Percentiles rank a stretch among this genome's conserved stretches.
phyloP scores from a whole-genome alignment of 2,329 filamentous ascomycete genomes.

The Rutstroemia sp. region DNA sequence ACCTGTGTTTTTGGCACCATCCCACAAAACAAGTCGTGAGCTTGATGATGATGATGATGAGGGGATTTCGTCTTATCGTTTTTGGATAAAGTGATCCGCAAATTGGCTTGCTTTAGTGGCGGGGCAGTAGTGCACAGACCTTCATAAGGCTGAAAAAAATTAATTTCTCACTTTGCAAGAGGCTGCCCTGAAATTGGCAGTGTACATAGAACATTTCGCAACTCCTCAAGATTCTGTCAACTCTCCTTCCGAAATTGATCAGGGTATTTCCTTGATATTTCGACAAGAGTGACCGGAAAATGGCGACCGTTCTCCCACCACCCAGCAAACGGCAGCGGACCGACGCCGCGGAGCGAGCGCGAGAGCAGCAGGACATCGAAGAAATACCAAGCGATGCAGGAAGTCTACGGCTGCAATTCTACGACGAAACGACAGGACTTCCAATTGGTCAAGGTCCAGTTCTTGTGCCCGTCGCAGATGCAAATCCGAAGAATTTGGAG shows the following conservation, averaged over 20 bases:
- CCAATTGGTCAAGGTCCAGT: slow-evolving; percentile 54
- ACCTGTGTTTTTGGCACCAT: too few relatives aligned
- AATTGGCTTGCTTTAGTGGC: background rate
- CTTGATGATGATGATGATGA: background rate
- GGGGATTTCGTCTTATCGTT: background rate
- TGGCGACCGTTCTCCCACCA: slow-evolving; percentile 78
- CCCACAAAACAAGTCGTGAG: too few relatives aligned
- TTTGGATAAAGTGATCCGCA: too few relatives aligned
- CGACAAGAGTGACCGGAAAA: slow-evolving; percentile 30
- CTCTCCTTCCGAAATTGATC: background rate
- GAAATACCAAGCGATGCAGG: slow-evolving; percentile 62
- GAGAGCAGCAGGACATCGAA: slow-evolving; percentile 67
- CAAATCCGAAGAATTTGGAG: slow-evolving; percentile 83
- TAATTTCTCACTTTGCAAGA: slow-evolving; percentile 16
- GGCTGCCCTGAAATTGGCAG: slow-evolving; percentile 12
- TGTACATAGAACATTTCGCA: too few relatives aligned
- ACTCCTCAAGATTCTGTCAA: background rate
- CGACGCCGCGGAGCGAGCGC: slow-evolving; percentile 62
- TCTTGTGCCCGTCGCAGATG: slow-evolving; percentile 73
- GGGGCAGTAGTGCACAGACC: background rate
- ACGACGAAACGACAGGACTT: slow-evolving; percentile 72
- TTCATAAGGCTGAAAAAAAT: slow-evolving; percentile 3
- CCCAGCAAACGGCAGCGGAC: slow-evolving; percentile 82
- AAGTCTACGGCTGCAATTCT: slow-evolving; percentile 78
- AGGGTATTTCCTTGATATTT: too few relatives aligned